Base-by-base conservation (phyloP, 2,329 filamentous ascomycete species). In the Leptographium flavum region DNA sequence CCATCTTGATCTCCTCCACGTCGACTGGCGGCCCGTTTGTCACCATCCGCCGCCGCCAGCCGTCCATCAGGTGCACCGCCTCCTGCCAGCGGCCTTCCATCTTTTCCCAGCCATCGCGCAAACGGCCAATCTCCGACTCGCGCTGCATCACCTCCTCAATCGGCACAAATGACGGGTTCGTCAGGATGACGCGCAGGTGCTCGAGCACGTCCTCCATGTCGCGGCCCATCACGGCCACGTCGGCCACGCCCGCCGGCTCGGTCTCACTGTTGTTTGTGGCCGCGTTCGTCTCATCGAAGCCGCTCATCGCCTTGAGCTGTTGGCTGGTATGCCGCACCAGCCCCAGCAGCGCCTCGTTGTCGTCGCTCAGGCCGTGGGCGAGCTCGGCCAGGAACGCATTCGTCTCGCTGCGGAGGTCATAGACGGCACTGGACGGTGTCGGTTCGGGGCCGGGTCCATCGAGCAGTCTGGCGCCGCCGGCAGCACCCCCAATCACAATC, bases 121-220 rank as follows among this genome's bases (percentile, higher is more conserved):
- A 69, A 43, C 85, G 76, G 43, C 74, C 72, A 52, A 98, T 96
- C 59, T 95, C 88, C 48, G 93, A 83, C 52, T 98, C 90, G 45
- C 90, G 79, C n/a, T 87, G 66, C 57, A 93, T 81, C 2, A 98
- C 87, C 60, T 96, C 92, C 55, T 96, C 92, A 21, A 96, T 77
- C 0, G 90, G 85, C 14, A 95, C 92, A 59, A 96, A 98, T 3
- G 88, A 94, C 1, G 92, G 92, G 57, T 96, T 96, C 9, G 87
- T 95, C 38, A 98, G 70, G 32, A 98, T 76, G 3, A 74, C 82
- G 52, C 83, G 76, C 51, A 98, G 73, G 57, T 94, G 87, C 30
- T 83, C 78, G 49, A 96, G 70, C 10, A 94, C 79, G 7, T 68
- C 68, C 44, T 88, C 81, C 63, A 95, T 76, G 51, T 93, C 83